Evolutionary conservation across 2,329 filamentous ascomycete genomes (phyloP), one percentile per base, ranked within the genome.

Genomic region (Claviceps pusilla): DNA sequence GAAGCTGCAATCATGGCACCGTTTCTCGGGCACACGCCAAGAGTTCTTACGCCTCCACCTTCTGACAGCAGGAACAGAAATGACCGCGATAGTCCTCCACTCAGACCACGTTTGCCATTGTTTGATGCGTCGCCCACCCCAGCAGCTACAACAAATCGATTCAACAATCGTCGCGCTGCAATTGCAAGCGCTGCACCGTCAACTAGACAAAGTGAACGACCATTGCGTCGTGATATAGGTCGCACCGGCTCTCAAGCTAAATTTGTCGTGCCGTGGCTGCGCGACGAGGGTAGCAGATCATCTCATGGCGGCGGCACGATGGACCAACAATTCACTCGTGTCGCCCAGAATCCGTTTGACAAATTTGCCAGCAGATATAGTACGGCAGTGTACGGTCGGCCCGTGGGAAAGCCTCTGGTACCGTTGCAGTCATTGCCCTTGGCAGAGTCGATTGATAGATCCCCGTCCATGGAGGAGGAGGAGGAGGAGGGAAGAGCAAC

Each of bases 31-130:
- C 24, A 24, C 16, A 47, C 50, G 11, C 42, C 41, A 16, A 33
- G 39, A 24, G 29, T 53, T 29, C 50, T 56, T n/a, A 54, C 54
- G 33, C 54, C 56, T 33, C 56, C 56, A 24, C 54, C 54, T n/a
- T 56, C 56, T 28, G 48, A 57, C 45, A 46, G 39, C 16, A 50
- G 56, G 46, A 3, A 37, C 10, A 52, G 51, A 47, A 0, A 14
- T 47, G 31, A 42, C 7, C 9, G 33, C 31, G 29, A 31, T 6
- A 42, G 29, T 31, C 42, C 12, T 6, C 43, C 19, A 19, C 6
- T n/a, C 14, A 33, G 35, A 31, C 24, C 12, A 16, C 52, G 19
- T 46, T 46, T 43, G 37, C 46, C 2, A 39, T 31, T 42, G 12
- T 6, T 46, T 28, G 41, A 46, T 39, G n/a, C 19, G 12, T 54